Percentiles rank a stretch among this genome's conserved stretches.
Evolutionary conservation across 2,329 filamentous ascomycete species (phyloP).

Genomic region (Penicillium sp.): DNA sequence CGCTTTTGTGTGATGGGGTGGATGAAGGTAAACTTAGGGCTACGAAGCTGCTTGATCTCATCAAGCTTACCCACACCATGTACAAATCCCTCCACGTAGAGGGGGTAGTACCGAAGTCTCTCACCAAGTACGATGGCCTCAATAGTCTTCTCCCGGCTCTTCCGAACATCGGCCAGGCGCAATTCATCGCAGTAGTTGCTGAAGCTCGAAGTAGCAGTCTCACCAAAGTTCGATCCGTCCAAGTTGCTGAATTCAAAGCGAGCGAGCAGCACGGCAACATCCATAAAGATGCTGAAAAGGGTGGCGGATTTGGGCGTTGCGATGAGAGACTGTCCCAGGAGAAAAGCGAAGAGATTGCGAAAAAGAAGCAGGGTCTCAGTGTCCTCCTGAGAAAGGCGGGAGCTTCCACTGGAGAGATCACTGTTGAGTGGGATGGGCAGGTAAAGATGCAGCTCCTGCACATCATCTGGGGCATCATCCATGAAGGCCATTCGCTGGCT

Average conservation of each 20-base stretch:
- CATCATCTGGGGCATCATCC: constrained; percentile 51
- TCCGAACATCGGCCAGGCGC: constrained; percentile 75
- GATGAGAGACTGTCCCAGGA: constrained; percentile 65
- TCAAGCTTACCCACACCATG: constrained; percentile 87
- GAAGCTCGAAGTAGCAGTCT: constrained; percentile 58
- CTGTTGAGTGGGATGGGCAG: constrained; percentile 61
- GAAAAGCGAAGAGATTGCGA: constrained; percentile 67
- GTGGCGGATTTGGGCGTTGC: constrained; percentile 59
- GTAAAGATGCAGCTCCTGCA: constrained; percentile 57
- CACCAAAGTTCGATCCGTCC: constrained; percentile 67
- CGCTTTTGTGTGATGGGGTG: constrained; percentile 73
- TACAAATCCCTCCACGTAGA: constrained; percentile 91
- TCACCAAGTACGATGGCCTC: constrained; percentile 90
- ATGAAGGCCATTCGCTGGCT: constrained; percentile 53
- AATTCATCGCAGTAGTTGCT: constrained; percentile 74
- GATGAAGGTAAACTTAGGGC: constrained; percentile 71
- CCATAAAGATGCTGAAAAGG: constrained; percentile 65
- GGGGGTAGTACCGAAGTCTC: constrained; percentile 75
- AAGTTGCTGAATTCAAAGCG: constrained; percentile 65
- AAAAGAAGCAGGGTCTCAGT: constrained; percentile 62
- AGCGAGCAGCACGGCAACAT: constrained; percentile 61
- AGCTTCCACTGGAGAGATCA: constrained; percentile 47
- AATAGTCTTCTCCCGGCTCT: constrained; percentile 84
- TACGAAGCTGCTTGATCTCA: constrained; percentile 70
- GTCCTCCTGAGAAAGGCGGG: constrained; percentile 51